A percentile compares a stretch with the other conserved stretches of the same genome.
Conservation (phyloP, 768 basidiomycete species). For the Naganishia randhawae region DNA sequence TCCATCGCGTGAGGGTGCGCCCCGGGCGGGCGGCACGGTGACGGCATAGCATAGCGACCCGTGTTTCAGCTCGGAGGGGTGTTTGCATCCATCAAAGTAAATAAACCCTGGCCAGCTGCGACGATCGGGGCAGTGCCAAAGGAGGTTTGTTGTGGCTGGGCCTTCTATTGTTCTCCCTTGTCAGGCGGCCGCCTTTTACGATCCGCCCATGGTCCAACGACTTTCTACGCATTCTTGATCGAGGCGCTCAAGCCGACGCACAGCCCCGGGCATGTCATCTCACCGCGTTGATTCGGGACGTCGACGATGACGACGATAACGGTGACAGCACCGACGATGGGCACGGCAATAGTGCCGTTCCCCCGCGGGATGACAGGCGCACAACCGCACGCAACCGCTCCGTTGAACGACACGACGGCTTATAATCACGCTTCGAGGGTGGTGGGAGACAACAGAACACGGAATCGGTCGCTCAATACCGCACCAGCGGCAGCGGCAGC, state of each 20-base stretch:
- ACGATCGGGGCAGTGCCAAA: slow-evolving; percentile 7
- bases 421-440: not conserved
- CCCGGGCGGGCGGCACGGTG: too few species aligned
- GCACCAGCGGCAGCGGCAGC: not conserved
- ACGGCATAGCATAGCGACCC: too few species aligned
- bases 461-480: not conserved
- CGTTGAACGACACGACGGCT: slow-evolving; percentile 15
- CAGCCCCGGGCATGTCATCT: not conserved
- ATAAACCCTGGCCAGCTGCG: too few species aligned
- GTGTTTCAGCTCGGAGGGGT: too few species aligned
- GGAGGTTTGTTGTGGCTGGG: not conserved
- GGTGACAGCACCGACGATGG: not conserved
- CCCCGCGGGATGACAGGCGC: not conserved
- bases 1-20: too few species aligned
- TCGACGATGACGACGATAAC: not conserved
- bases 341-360: slow-evolving; percentile 3
- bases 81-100: too few species aligned
- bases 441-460: not conserved
- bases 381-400: slow-evolving; percentile 6
- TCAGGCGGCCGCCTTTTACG: not conserved
- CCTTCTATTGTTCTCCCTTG: not conserved
- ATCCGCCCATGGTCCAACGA: not conserved
- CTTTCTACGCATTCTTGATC: too few species aligned
- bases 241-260: too few species aligned
- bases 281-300: not conserved